A percentile compares a stretch with the other conserved stretches of the same genome.
Evolutionary conservation across 1,139 yeast genomes (phyloP).

Genomic region (Lipomyces yarrowii): DNA sequence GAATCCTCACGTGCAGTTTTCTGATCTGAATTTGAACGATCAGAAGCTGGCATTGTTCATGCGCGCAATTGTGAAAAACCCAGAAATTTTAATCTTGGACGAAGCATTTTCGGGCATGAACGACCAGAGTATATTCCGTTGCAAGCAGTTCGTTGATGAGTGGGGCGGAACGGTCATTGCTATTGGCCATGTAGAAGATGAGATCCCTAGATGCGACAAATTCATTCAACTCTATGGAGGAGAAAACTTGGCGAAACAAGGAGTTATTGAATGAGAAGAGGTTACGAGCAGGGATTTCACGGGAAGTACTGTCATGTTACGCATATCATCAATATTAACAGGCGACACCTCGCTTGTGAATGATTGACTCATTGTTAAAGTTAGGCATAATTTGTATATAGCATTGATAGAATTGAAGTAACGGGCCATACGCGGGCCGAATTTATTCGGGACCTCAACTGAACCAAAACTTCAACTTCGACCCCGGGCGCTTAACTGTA

Average conservation of each 20-base stretch:
- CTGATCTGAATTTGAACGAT: conserved; percentile 63
- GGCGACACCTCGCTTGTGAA: background rate
- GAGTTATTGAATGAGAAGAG: conserved; percentile 12
- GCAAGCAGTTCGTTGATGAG: conserved; percentile 64
- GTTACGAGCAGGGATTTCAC: background rate
- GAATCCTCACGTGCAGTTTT: conserved; percentile 48
- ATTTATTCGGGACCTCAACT: too few species aligned
- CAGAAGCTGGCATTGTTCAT: conserved; percentile 80
- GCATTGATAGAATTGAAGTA: too few species aligned
- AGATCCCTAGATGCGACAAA: conserved; percentile 60
- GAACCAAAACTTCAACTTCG: background rate
- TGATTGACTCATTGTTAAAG: background rate
- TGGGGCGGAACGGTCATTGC: conserved; percentile 72
- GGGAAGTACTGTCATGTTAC: background rate
- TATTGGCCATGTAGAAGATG: conserved; percentile 74
- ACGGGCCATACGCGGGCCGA: too few species aligned
- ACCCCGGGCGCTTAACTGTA: too few species aligned
- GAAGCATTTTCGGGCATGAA: conserved; percentile 95
- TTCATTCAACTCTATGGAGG: conserved; percentile 46
- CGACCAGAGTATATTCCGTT: conserved; percentile 60
- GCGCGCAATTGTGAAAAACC: conserved; percentile 74
- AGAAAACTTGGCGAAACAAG: conserved; percentile 16
- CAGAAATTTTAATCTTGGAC: conserved; percentile 77
- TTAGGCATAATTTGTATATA: too few species aligned
- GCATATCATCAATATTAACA: background rate